phyloP scores from a whole-genome alignment of 495 filamentous ascomycete species.

The Geoglossum glabrum region DNA sequence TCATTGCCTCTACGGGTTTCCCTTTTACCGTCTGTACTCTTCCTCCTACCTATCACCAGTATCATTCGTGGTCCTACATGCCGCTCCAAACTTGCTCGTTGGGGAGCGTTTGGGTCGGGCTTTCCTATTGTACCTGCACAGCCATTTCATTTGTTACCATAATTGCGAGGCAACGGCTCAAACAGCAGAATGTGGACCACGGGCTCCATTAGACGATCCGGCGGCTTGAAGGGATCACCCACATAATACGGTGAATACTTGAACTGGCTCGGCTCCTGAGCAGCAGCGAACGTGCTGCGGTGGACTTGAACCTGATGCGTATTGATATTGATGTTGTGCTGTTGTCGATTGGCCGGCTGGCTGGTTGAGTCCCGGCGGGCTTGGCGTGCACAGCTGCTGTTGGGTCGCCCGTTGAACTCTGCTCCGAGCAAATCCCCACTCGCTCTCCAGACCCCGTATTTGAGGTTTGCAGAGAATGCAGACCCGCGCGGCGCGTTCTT shows the following conservation, averaged over 20 bases:
- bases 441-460: neutral
- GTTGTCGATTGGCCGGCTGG: no score
- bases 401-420: no score
- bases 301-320: no score
- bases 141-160: slow-evolving; percentile 1
- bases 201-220: neutral
- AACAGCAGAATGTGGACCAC: neutral
- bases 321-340: neutral
- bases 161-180: neutral
- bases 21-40: neutral
- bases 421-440: no score
- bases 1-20: neutral
- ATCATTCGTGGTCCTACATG: neutral
- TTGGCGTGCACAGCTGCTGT: no score
- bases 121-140: neutral
- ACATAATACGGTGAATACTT: neutral
- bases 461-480: neutral
- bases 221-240: neutral
- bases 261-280: neutral
- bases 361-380: no score
- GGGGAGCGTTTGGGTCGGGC: neutral
- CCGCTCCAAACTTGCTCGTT: neutral
- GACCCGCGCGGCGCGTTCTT: neutral
- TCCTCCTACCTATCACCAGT: neutral
- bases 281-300: neutral